Evolutionary conservation across 305 asterid genomes (phyloP).

Genomic region (Ilex paraguariensis): DNA sequence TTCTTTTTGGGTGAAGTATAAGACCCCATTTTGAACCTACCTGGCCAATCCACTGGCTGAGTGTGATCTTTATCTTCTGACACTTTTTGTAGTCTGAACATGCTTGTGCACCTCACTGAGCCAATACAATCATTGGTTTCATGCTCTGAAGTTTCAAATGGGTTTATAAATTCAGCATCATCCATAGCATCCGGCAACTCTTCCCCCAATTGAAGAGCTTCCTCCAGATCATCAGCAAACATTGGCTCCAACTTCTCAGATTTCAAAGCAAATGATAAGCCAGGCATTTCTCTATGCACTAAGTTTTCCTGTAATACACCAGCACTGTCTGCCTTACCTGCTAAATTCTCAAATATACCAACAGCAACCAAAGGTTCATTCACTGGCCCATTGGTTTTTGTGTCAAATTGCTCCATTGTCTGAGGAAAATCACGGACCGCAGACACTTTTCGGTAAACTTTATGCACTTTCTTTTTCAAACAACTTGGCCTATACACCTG

Average conservation of each 20-base stretch:
- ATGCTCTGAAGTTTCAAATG: neutral
- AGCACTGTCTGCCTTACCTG: neutral
- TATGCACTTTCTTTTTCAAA: neutral
- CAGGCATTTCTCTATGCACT: too few relatives aligned
- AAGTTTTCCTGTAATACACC: neutral
- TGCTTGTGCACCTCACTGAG: neutral
- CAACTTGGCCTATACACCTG: neutral
- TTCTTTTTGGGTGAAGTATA: neutral
- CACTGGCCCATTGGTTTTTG: too few relatives aligned
- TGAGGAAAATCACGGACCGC: constrained; percentile 14
- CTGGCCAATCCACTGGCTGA: neutral
- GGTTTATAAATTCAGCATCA: too few relatives aligned
- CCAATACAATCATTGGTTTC: neutral
- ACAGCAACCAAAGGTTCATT: too few relatives aligned
- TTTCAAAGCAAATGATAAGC: too few relatives aligned
- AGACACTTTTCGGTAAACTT: neutral
- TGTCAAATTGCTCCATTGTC: neutral
- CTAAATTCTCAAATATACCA: neutral
- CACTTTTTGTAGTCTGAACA: neutral
- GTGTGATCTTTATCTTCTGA: neutral
- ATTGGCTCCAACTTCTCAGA: too few relatives aligned
- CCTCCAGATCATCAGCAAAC: too few relatives aligned
- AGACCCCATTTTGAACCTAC: neutral
- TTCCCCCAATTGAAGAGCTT: too few relatives aligned
- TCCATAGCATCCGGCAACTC: too few relatives aligned